Evolutionary conservation across 495 filamentous ascomycete genomes (phyloP).

Genomic region (Penicillium lagena): DNA sequence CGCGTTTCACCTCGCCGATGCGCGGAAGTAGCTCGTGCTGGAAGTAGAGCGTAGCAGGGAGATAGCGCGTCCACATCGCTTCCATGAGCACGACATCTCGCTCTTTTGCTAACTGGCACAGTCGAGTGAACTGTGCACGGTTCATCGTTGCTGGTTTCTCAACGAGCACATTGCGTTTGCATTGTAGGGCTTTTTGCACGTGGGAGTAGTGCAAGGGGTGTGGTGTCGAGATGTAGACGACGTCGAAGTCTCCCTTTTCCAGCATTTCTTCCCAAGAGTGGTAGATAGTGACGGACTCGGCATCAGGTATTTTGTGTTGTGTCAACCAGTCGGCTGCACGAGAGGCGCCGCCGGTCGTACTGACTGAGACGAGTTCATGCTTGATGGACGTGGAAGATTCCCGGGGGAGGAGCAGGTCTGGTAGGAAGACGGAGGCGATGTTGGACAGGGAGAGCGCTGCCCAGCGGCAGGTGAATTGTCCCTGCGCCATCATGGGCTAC

Average conservation of each 20-base stretch:
- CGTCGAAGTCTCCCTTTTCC: conserved; percentile 1
- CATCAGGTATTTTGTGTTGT: conserved; percentile 1
- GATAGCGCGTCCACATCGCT: conserved; percentile 6
- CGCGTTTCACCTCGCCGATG: conserved; percentile 2
- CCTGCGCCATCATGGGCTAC: conserved; percentile 1
- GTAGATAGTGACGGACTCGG: neutral
- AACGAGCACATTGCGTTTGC: conserved; percentile 1
- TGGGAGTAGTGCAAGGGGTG: conserved; percentile 3
- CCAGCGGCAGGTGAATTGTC: conserved; percentile 5
- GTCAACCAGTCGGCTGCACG: neutral
- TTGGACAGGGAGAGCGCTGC: conserved; percentile 1
- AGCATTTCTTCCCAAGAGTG: conserved; percentile 1
- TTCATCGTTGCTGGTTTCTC: conserved; percentile 7
- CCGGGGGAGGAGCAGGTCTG: conserved; percentile 1
- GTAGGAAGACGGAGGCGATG: conserved; percentile 2
- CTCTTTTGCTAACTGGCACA: conserved; percentile 3
- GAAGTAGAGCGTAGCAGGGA: conserved; percentile 3
- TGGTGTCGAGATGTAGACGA: conserved; percentile 7
- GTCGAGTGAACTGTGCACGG: neutral
- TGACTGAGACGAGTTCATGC: conserved; percentile 3
- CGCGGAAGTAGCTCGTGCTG: conserved; percentile 1
- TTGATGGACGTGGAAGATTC: neutral
- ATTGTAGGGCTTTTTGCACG: neutral
- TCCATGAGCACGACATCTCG: conserved; percentile 3
- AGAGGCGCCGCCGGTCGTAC: neutral